These are phyloP conservation scores for Podospora fimiseda DNA, from an alignment of 495 filamentous ascomycete genomes.

Conservation along the genomic window DNA sequence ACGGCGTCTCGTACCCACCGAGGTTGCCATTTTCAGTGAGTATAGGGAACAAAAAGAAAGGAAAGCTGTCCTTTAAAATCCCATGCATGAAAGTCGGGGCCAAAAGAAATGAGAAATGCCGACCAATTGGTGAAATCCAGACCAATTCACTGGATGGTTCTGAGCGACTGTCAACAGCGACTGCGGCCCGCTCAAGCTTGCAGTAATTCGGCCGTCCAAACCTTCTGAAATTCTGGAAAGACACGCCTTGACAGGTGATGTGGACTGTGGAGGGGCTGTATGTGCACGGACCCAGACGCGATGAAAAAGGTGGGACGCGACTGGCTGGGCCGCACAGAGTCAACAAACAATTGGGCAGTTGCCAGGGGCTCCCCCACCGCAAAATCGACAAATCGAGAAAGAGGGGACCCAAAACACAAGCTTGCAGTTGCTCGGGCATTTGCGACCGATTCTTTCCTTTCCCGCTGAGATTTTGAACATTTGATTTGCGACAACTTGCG, in stretches of 20 bases:
- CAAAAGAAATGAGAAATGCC: neutral
- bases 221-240: neutral
- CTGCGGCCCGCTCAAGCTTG: neutral
- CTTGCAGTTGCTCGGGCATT: neutral
- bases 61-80: neutral
- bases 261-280: slow-evolving; percentile 16
- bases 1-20: slow-evolving; percentile 12
- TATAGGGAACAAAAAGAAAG: slow-evolving; percentile 3
- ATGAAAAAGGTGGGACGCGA: slow-evolving; percentile 11
- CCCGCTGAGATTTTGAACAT: no score
- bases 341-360: slow-evolving; percentile 41
- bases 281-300: slow-evolving; percentile 21
- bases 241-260: neutral
- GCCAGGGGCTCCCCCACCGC: slow-evolving; percentile 29
- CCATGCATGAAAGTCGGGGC: neutral
- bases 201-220: neutral
- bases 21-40: slow-evolving; percentile 18
- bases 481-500: neutral
- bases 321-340: slow-evolving; percentile 15
- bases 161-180: no score
- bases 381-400: slow-evolving; percentile 10
- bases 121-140: neutral
- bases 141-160: neutral
- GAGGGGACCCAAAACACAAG: slow-evolving; percentile 1
- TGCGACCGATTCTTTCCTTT: no score